Conservation (phyloP, 371 early-diverging fungal genomes). For the Mucor lusitanicus region DNA sequence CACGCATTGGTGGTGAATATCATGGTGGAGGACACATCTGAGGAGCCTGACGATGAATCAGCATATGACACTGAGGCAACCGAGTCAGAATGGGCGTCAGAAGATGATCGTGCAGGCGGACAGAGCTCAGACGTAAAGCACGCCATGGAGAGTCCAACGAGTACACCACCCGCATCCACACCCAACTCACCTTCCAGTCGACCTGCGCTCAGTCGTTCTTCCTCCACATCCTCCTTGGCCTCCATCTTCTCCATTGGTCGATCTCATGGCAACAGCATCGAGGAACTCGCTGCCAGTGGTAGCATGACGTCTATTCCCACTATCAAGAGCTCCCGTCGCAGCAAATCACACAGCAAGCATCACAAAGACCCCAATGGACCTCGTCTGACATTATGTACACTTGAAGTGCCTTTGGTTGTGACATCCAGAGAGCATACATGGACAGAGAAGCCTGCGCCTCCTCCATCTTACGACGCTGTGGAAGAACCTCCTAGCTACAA, state of each 20-base stretch:
- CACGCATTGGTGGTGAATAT: conserved; percentile 35
- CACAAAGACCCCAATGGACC: conserved; percentile 14
- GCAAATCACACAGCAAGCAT: not conserved
- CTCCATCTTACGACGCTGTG: conserved; percentile 35
- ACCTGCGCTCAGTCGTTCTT: conserved; percentile 38
- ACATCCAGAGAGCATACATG: conserved; percentile 48
- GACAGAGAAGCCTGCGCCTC: conserved; percentile 28
- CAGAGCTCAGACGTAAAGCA: conserved; percentile 10
- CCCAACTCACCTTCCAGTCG: conserved; percentile 30
- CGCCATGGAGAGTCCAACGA: not conserved
- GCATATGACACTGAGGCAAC: conserved; percentile 27
- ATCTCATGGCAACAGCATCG: conserved; percentile 11
- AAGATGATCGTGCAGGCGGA: conserved; percentile 18
- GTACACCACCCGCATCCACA: conserved; percentile 9
- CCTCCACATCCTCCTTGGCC: conserved; percentile 47
- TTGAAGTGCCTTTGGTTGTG: conserved; percentile 48
- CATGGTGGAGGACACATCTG: conserved; percentile 26
- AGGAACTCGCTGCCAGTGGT: conserved; percentile 1
- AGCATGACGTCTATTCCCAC: conserved; percentile 18
- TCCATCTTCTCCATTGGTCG: conserved; percentile 50
- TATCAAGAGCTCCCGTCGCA: conserved; percentile 18
- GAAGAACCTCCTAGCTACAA: conserved; percentile 47
- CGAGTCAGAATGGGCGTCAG: conserved; percentile 28
- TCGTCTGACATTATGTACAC: conserved; percentile 27
- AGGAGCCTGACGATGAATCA: conserved; percentile 23